Conservation (phyloP, 768 basidiomycete genomes). For the Suillus spraguei region DNA sequence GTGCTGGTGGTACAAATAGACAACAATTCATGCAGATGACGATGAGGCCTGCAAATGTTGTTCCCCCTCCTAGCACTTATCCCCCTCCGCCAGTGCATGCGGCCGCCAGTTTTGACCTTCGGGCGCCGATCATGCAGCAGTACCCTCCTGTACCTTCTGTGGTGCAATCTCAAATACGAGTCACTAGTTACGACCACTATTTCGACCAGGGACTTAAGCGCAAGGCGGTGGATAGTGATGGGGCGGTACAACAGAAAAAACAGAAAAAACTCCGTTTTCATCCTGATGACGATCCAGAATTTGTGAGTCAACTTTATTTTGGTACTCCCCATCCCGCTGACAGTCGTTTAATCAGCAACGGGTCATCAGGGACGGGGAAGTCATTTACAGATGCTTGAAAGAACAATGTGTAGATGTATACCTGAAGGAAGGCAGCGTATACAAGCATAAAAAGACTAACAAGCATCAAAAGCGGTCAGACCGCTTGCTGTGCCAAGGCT, state of each 20-base stretch:
- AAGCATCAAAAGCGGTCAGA: not conserved
- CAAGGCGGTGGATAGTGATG: no score
- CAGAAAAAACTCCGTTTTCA: not conserved
- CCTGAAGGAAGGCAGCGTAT: not conserved
- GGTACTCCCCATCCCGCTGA: not conserved
- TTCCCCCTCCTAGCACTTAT: not conserved
- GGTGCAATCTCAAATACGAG: no score
- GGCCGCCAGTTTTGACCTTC: not conserved
- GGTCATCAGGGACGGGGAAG: not conserved
- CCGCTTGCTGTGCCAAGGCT: not conserved
- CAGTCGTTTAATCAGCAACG: not conserved
- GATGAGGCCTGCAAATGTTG: not conserved
- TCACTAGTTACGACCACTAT: not conserved
- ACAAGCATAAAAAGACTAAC: not conserved
- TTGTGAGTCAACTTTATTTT: not conserved
- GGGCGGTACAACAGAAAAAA: not conserved
- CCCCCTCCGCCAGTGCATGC: no score
- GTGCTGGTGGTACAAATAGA: not conserved
- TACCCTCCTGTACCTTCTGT: no score
- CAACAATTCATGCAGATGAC: not conserved
- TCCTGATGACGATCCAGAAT: not conserved
- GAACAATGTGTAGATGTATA: not conserved
- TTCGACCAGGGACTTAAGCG: not conserved
- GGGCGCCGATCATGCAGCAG: not conserved
- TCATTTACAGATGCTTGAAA: not conserved